phyloP scores from a whole-genome alignment of 768 basidiomycete species.

The Kwoniella botswanensis region DNA sequence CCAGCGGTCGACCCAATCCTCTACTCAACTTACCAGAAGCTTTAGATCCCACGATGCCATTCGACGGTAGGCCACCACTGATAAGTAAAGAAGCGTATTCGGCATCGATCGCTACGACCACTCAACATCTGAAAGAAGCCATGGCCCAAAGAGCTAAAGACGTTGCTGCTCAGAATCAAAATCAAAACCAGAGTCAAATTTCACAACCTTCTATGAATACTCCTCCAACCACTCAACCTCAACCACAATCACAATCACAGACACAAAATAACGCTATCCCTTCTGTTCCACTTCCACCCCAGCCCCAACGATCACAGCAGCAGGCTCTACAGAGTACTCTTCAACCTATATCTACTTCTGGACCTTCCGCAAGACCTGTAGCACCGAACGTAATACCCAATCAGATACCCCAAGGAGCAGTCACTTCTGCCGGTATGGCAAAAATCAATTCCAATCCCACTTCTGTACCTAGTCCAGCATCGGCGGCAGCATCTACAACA shows the following conservation, averaged over 20 bases:
- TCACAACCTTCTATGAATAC: background rate
- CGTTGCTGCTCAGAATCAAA: background rate
- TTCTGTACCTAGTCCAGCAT: background rate
- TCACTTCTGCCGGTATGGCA: slow-evolving; percentile 13
- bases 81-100: slow-evolving; percentile 24
- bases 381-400: background rate
- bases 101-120: slow-evolving; percentile 10
- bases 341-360: background rate
- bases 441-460: background rate
- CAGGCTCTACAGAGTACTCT: background rate
- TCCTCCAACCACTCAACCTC: background rate
- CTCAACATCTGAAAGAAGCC: slow-evolving; percentile 17
- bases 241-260: background rate
- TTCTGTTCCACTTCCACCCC: background rate
- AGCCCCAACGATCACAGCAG: background rate
- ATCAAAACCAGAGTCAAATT: background rate
- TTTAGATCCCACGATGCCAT: slow-evolving; percentile 27
- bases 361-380: background rate
- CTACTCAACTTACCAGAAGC: slow-evolving; percentile 21
- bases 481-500: background rate
- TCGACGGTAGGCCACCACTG: slow-evolving; percentile 13
- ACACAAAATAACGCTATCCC: background rate
- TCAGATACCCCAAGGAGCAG: slow-evolving; percentile 8
- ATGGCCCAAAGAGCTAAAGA: slow-evolving; percentile 5
- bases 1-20: slow-evolving; percentile 21